Evolutionary conservation across 345 rosid genomes (phyloP).

Genomic region (Bruguiera sexangula): DNA sequence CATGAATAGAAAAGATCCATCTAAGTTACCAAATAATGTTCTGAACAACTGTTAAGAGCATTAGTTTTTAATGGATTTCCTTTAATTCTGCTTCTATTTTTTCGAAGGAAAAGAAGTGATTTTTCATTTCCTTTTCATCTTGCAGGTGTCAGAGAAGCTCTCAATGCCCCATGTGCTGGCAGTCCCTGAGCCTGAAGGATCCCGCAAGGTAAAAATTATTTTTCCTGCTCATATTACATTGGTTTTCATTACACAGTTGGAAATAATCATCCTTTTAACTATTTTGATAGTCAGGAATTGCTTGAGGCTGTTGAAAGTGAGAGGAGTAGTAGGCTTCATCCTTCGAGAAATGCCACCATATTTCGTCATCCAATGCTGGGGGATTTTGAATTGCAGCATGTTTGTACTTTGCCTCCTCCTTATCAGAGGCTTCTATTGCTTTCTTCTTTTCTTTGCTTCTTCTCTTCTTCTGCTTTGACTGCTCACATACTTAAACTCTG

Average conservation of each 20-base stretch:
- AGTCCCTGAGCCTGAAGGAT: conserved; percentile 83
- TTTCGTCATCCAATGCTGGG: conserved; percentile 93
- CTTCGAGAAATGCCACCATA: conserved; percentile 76
- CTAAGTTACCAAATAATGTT: too few relatives aligned
- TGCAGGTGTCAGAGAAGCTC: conserved; percentile 98
- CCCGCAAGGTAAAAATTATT: conserved; percentile 52
- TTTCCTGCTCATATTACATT: neutral
- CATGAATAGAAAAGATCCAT: too few relatives aligned
- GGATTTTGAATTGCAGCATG: conserved; percentile 92
- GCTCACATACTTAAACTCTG: neutral
- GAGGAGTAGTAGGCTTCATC: conserved; percentile 67
- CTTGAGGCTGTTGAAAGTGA: conserved; percentile 87
- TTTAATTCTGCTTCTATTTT: neutral
- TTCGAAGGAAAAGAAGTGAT: neutral
- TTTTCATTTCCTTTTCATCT: conserved; percentile 7
- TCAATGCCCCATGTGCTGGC: conserved; percentile 99
- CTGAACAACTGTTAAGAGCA: too few relatives aligned
- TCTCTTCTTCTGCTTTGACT: neutral
- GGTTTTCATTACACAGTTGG: neutral
- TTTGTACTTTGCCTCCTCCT: conserved; percentile 35
- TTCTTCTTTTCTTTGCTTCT: neutral
- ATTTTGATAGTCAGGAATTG: conserved; percentile 70
- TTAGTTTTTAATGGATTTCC: neutral
- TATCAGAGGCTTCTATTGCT: conserved; percentile 1
- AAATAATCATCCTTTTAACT: conserved; percentile 10